These are phyloP conservation scores for Lasiosphaeria hispida DNA, from an alignment of 495 filamentous ascomycete genomes.

Conservation along the genomic window DNA sequence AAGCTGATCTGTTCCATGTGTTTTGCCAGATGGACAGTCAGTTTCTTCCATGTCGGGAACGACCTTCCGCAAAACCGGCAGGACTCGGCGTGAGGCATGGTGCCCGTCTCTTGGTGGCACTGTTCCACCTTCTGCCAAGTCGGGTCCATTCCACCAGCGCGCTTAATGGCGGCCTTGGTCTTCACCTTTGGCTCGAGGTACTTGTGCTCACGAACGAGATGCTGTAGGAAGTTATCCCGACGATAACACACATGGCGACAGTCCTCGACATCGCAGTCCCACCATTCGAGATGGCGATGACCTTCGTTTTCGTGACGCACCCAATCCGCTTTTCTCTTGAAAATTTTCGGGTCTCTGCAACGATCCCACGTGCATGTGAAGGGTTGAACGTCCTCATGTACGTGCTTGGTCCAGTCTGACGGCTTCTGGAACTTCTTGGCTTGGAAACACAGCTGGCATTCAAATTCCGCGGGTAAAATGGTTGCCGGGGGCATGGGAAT, in stretches of 20 bases:
- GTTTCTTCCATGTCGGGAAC: conserved; percentile 87
- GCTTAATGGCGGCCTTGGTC: conserved; percentile 56
- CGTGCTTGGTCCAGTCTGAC: conserved; percentile 97
- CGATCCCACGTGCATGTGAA: conserved; percentile 90
- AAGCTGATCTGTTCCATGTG: conserved; percentile 95
- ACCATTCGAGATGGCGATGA: conserved; percentile 90
- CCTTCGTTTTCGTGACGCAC: conserved; percentile 93
- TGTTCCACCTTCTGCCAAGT: conserved; percentile 77
- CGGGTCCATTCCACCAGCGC: conserved; percentile 52
- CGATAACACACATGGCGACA: conserved; percentile 84
- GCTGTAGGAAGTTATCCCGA: conserved; percentile 94
- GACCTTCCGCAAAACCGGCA: conserved; percentile 88
- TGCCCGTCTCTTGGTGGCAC: conserved; percentile 69
- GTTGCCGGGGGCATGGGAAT: conserved; percentile 80
- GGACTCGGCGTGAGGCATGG: conserved; percentile 69
- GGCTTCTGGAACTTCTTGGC: conserved; percentile 91
- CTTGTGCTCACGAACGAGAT: conserved; percentile 92
- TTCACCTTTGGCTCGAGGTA: conserved; percentile 72
- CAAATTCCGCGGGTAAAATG: conserved; percentile 82
- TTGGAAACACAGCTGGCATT: conserved; percentile 88
- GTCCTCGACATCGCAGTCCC: conserved; percentile 78
- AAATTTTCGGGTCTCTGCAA: conserved; percentile 87
- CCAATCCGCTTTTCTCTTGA: conserved; percentile 98
- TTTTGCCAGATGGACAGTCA: conserved; percentile 90
- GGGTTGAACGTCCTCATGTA: conserved; percentile 92